phyloP scores from a whole-genome alignment of 345 rosid species.

The Stellera chamaejasme region DNA sequence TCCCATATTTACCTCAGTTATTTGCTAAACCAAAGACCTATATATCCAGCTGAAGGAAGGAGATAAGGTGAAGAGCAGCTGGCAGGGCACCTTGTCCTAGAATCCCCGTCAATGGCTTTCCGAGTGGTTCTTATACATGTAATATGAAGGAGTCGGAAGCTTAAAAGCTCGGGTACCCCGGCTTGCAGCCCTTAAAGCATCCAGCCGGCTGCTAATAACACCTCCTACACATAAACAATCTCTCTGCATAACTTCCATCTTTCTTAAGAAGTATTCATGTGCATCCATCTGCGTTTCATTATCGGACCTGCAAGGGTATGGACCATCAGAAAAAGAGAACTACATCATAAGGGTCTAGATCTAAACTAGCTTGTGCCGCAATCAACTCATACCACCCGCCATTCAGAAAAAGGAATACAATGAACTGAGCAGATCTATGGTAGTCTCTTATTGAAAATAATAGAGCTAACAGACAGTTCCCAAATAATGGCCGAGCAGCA shows the following conservation, averaged over 20 bases:
- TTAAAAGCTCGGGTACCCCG: constrained; percentile 43
- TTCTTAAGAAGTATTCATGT: constrained; percentile 27
- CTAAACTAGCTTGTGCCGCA: no score
- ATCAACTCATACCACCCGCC: background rate
- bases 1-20: no score
- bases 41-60: no score
- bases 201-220: constrained; percentile 58
- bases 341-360: background rate
- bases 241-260: constrained; percentile 23
- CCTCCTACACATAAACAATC: constrained; percentile 34
- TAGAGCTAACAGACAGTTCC: background rate
- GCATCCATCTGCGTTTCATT: constrained; percentile 32
- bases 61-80: no score
- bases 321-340: background rate
- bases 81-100: no score
- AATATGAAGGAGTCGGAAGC: constrained; percentile 51
- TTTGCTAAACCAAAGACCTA: no score
- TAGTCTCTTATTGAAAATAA: background rate
- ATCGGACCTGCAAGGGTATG: constrained; percentile 33
- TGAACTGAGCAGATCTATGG: background rate
- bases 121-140: constrained; percentile 16
- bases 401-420: background rate
- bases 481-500: background rate
- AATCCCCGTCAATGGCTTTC: constrained; percentile 4
- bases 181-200: constrained; percentile 42